Evolutionary conservation across 1,284 basidiomycete genomes (phyloP).

Genomic region (Austropuccinia psidii): DNA sequence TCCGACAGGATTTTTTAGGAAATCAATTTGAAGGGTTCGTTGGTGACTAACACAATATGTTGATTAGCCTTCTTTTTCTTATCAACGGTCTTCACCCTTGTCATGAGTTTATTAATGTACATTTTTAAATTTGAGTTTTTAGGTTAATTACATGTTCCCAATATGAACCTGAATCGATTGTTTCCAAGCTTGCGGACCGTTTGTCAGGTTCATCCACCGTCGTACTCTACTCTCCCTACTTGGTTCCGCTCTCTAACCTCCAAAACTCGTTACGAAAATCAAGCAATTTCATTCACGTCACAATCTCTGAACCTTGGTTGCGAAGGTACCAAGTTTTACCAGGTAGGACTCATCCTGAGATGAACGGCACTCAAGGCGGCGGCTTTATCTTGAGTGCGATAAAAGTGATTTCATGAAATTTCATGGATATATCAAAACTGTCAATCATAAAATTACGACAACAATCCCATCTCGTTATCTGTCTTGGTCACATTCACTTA

Average conservation of each 20-base stretch:
- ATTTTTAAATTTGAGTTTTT: background rate
- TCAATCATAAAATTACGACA: too few species aligned
- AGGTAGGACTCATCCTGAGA: slow-evolving; percentile 88
- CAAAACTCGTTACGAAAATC: slow-evolving; percentile 1
- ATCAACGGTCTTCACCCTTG: background rate
- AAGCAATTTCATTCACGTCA: slow-evolving; percentile 13
- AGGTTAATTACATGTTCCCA: slow-evolving; percentile 28
- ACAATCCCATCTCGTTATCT: too few species aligned
- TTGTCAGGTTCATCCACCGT: slow-evolving; percentile 11
- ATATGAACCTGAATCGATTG: slow-evolving; percentile 30
- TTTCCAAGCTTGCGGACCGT: background rate
- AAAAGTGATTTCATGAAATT: slow-evolving; percentile 63
- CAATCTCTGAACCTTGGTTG: slow-evolving; percentile 64
- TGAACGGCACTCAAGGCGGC: slow-evolving; percentile 81
- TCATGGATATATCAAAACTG: too few species aligned
- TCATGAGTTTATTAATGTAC: background rate
- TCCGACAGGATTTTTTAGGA: slow-evolving; percentile 70
- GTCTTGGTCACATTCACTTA: too few species aligned
- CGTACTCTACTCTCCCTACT: slow-evolving; percentile 5
- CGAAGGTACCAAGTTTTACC: slow-evolving; percentile 89
- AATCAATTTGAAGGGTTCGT: slow-evolving; percentile 54
- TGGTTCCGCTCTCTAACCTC: background rate
- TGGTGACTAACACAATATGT: too few species aligned
- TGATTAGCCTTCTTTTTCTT: background rate
- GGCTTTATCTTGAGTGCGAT: slow-evolving; percentile 78